Percentiles rank a stretch among this genome's conserved stretches.
Evolutionary conservation across 345 rosid species (phyloP).

Genomic region (Erysimum cheiranthoides): DNA sequence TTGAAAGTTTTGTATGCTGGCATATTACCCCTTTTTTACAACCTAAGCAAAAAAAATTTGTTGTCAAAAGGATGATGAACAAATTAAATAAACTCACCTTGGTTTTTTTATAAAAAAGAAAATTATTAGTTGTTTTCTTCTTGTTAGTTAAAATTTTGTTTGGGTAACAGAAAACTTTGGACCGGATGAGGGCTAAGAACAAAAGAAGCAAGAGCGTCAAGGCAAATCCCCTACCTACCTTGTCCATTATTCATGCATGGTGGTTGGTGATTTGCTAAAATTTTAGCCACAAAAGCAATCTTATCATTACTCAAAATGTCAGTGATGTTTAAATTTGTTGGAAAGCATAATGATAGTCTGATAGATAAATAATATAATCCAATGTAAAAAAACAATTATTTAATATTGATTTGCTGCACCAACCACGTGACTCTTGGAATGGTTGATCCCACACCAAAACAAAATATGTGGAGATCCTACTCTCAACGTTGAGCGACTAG

Average conservation of each 20-base stretch:
- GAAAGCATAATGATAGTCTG: neutral
- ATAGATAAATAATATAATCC: neutral
- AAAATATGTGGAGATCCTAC: neutral
- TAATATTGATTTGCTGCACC: conserved; percentile 16
- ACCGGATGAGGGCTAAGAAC: no score
- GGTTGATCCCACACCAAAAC: neutral
- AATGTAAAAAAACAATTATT: neutral
- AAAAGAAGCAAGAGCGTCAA: neutral
- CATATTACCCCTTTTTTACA: no score
- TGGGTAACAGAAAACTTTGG: no score
- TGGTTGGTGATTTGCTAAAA: neutral
- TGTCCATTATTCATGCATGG: neutral
- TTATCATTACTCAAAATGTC: neutral
- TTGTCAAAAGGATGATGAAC: no score
- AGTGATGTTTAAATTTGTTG: neutral
- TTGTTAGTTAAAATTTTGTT: no score
- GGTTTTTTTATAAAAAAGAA: no score
- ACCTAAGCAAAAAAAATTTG: no score
- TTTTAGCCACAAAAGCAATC: neutral
- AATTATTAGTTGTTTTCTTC: no score
- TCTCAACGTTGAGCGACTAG: neutral
- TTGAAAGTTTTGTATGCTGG: no score
- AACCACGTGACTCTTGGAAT: conserved; percentile 6
- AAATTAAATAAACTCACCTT: no score
- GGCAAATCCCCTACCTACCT: neutral